Conservation (phyloP, 1,284 basidiomycete genomes). For the Malassezia sympodialis region DNA sequence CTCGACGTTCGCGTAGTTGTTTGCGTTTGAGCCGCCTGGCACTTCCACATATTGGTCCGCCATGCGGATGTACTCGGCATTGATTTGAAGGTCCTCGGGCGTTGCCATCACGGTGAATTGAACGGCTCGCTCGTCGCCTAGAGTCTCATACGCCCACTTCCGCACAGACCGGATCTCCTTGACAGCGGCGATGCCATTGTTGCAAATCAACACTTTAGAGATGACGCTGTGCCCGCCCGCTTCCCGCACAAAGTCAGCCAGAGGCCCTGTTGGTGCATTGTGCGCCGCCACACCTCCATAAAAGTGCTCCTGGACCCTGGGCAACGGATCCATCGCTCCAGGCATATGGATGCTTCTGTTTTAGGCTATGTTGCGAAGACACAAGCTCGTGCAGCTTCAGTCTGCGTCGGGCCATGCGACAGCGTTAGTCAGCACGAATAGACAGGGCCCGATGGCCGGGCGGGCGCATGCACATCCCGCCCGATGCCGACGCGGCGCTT, state of each 20-base stretch:
- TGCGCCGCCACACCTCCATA: slow-evolving; percentile 85
- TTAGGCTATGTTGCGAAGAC: neutral
- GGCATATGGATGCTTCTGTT: neutral
- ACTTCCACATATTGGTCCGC: slow-evolving; percentile 98
- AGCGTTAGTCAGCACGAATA: neutral
- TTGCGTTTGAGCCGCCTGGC: slow-evolving; percentile 95
- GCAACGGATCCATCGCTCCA: neutral
- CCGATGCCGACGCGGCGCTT: neutral
- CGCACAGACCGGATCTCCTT: slow-evolving; percentile 98
- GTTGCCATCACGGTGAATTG: slow-evolving; percentile 99
- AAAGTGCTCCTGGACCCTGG: slow-evolving; percentile 12
- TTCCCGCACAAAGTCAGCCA: slow-evolving; percentile 81
- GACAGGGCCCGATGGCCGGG: neutral
- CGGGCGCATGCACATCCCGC: neutral
- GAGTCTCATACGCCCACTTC: slow-evolving; percentile 99
- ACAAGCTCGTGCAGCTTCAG: neutral
- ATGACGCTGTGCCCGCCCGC: slow-evolving; percentile 96
- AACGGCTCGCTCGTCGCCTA: slow-evolving; percentile 86
- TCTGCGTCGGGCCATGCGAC: neutral
- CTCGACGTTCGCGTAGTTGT: slow-evolving; percentile 99
- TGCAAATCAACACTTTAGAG: slow-evolving; percentile 65
- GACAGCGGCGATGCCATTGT: slow-evolving; percentile 86
- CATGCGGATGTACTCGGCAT: slow-evolving; percentile 99
- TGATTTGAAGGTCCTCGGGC: slow-evolving; percentile 88
- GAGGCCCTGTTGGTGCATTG: slow-evolving; percentile 64